Evolutionary conservation across 805 yeast species (phyloP), one percentile per base, ranked within the genome.

Genomic region (Barnettozyma californica): DNA sequence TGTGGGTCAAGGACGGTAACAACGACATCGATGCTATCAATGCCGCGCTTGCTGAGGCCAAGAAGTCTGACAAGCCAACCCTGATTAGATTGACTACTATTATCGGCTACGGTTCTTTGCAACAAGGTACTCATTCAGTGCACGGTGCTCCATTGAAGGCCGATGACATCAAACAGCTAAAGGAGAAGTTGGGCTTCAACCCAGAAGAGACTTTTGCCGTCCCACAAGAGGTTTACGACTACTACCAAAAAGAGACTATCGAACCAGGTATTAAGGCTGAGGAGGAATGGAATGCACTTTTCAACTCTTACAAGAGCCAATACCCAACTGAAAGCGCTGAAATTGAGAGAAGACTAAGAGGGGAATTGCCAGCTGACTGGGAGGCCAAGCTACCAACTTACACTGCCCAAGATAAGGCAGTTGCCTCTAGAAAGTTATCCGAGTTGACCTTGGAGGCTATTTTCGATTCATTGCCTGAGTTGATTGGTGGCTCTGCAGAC

Each of bases 401-500:
- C 81, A 80, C 84, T 46, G 77, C 95, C 50, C 60, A 66, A 31
- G 99, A 92, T 74, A 70, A 76, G 59, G 84, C 97, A 44, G 76
- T 90, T 59, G 99, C 99, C 54, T 80, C 97, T 53, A 87, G 99
- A 80, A 92, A 92, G 78, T 76, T 90, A 64, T 86, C 95, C 46
- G 97, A 92, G 77, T 76, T 75, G 58, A 88, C 84, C 37, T 73
- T 92, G 62, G 74, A 77, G 59, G 70, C 74, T 55, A 69, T 92
- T 60, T 75, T 77, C 61, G 77, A 76, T 25, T 78, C 59, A 41
- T 57, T 92, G 46, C 98, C 98, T 48, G 97, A 90, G 77, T 74
- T 92, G 55, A 73, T 92, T 65, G 97, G 97, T 74, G 99, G 99
- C 65, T 91, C 98, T 58, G 99, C 99, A 51, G 99, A 92, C 74